Evolutionary conservation across 306 rosid genomes (phyloP), one percentile per base, ranked within the genome.

Genomic region (Vicia villosa): DNA sequence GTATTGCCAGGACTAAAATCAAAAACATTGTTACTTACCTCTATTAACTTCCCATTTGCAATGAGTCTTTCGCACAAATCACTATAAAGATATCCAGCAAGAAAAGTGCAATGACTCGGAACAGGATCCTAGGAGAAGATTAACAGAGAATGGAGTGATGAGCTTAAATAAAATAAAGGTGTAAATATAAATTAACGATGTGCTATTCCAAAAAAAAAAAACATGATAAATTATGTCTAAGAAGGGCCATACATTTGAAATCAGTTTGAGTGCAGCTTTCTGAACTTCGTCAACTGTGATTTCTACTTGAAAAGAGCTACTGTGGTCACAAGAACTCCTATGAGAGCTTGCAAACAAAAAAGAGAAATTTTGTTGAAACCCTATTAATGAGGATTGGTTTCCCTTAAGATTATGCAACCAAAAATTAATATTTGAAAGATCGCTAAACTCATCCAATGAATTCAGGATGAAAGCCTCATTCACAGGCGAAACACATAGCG

Each of bases 351-450:
- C 73, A 75, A 85, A 86, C 60, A 85, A 76, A 80, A 73, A 85
- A 22, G 94, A 85, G 79, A 93, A 93, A 47, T 43, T 86, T 59
- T 88, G 96, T 65, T 85, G 91, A 74, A 93, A 86, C 38, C 86
- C 88, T 52, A 83, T 69, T 62, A 75, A 59, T 66, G 87, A 72
- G 58, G 87, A 81, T 75, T 43, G 78, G 72, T 86, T 85, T 69
- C 74, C 87, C 46, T 81, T 70, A 45, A 93, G 79, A 86, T 73
- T 82, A 49, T 67, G 79, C 65, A 78, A 74, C 97, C 97, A 93
- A 70, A 72, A 85, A 76, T 78, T 84, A 74, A 82, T 68, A 55
- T 63, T 72, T 32, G 84, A 74, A 78, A 63, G 77, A 77, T 81
- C 89, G 62, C 75, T 82, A 64, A 73, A 79, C 34, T 82, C 86